Percentiles rank a stretch among this genome's conserved stretches.
These are phyloP conservation scores for Plectosphaerella sp. DNA, from an alignment of 2,329 filamentous ascomycete species.

Conservation along the genomic window DNA sequence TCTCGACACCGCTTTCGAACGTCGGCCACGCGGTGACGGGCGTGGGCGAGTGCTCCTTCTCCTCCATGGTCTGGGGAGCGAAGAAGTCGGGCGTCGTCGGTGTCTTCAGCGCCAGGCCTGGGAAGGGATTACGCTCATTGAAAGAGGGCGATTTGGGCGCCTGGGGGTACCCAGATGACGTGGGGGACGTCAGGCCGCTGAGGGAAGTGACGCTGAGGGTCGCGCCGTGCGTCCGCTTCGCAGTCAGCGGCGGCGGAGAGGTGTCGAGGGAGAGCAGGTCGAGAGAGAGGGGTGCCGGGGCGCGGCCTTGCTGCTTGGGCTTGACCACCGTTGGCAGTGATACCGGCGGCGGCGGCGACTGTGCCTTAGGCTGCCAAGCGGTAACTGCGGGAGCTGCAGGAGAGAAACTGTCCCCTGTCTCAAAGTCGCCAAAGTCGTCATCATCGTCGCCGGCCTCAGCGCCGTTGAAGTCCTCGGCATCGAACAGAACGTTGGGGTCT, in stretches of 20 bases:
- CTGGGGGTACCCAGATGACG: conserved; percentile 34
- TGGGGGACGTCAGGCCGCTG: background rate
- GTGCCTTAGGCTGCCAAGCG: conserved; percentile 9
- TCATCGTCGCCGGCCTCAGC: conserved; percentile 39
- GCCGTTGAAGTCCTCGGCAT: conserved; percentile 52
- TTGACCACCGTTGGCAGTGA: background rate
- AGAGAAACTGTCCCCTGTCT: conserved; percentile 29
- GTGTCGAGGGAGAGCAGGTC: conserved; percentile 37
- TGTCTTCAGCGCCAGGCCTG: conserved; percentile 41
- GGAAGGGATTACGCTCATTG: conserved; percentile 48
- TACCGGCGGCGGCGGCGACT: conserved; percentile 10
- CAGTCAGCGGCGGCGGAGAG: conserved; percentile 17
- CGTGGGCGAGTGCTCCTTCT: conserved; percentile 27
- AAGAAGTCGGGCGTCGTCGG: conserved; percentile 27
- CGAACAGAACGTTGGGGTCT: conserved; percentile 59
- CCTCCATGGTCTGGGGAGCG: conserved; percentile 20
- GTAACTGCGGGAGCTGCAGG: conserved; percentile 1
- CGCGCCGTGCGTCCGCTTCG: conserved; percentile 23
- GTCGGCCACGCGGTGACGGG: conserved; percentile 44
- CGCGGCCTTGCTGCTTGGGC: background rate
- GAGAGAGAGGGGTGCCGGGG: conserved; percentile 21
- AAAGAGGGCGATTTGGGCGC: conserved; percentile 49
- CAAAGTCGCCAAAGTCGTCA: conserved; percentile 59
- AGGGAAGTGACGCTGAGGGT: conserved; percentile 19
- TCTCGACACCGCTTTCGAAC: conserved; percentile 15